phyloP scores from a whole-genome alignment of 768 basidiomycete species.

The Cystobasidium ongulense region DNA sequence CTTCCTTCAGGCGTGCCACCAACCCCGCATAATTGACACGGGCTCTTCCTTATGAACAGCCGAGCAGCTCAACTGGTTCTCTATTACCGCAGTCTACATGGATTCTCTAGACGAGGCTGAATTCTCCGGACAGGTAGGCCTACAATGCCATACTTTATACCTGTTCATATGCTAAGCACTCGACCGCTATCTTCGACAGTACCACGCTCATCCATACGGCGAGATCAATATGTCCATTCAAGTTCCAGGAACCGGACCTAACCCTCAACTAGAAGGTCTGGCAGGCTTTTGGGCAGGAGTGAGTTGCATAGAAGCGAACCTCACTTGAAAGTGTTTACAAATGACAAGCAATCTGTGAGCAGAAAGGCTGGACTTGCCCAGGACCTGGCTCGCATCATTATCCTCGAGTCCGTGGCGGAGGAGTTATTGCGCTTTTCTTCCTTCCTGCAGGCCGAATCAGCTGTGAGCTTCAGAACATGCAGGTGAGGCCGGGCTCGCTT shows the following conservation, averaged over 20 bases:
- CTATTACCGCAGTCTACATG: slow-evolving; percentile 20
- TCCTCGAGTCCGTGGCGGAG: slow-evolving; percentile 7
- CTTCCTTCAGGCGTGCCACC: not conserved
- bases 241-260: slow-evolving; percentile 16
- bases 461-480: not conserved
- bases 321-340: not conserved
- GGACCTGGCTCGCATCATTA: slow-evolving; percentile 15
- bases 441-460: slow-evolving; percentile 9
- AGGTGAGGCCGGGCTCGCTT: not conserved
- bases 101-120: slow-evolving; percentile 1
- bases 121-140: slow-evolving; percentile 14
- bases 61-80: slow-evolving; percentile 23
- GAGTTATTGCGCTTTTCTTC: slow-evolving; percentile 19
- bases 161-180: not conserved
- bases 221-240: slow-evolving; percentile 25
- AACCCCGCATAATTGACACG: not conserved
- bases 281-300: slow-evolving; percentile 12
- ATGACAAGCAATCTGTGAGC: not conserved
- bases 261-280: slow-evolving; percentile 12
- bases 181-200: not conserved
- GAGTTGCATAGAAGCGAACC: not conserved
- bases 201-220: slow-evolving; percentile 22
- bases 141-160: not conserved
- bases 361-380: slow-evolving; percentile 25
- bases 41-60: not conserved